phyloP scores from a whole-genome alignment of 2,329 filamentous ascomycete genomes.

The Trichoderma polysporum region DNA sequence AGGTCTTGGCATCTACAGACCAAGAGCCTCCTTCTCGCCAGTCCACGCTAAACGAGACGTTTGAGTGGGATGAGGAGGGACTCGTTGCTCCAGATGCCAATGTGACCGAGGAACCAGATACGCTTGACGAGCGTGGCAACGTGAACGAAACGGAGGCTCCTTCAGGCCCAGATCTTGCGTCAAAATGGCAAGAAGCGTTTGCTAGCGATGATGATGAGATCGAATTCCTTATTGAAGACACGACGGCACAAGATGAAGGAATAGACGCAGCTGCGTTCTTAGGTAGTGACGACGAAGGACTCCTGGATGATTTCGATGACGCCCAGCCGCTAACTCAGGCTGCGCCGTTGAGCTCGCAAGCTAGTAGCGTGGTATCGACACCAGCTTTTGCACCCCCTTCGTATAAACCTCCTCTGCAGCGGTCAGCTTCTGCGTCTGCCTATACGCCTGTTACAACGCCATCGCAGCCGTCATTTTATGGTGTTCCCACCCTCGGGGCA shows the following conservation, averaged over 20 bases:
- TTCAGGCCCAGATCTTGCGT: conserved; percentile 66
- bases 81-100: conserved; percentile 26
- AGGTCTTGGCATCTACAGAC: conserved; percentile 58
- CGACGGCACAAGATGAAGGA: conserved; percentile 42
- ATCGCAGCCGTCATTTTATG: background rate
- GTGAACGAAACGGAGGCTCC: conserved; percentile 12
- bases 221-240: conserved; percentile 60
- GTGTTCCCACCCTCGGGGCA: conserved; percentile 1
- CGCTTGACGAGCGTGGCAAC: background rate
- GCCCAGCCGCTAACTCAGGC: conserved; percentile 31
- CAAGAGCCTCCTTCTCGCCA: conserved; percentile 34
- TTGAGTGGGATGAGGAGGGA: conserved; percentile 31
- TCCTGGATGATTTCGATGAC: conserved; percentile 69
- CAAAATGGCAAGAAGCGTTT: conserved; percentile 81
- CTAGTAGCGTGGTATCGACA: background rate
- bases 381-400: conserved; percentile 4
- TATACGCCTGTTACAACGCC: conserved; percentile 20
- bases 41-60: conserved; percentile 34
- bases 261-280: conserved; percentile 67
- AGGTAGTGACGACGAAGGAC: conserved; percentile 81
- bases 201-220: conserved; percentile 73
- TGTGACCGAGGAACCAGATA: background rate
- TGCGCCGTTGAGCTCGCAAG: conserved; percentile 17
- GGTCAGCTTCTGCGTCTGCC: conserved; percentile 1
- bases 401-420: conserved; percentile 18